Evolutionary conservation across 2,329 filamentous ascomycete genomes (phyloP), one percentile per base, ranked within the genome.

Genomic region (Exophiala oligosperma): DNA sequence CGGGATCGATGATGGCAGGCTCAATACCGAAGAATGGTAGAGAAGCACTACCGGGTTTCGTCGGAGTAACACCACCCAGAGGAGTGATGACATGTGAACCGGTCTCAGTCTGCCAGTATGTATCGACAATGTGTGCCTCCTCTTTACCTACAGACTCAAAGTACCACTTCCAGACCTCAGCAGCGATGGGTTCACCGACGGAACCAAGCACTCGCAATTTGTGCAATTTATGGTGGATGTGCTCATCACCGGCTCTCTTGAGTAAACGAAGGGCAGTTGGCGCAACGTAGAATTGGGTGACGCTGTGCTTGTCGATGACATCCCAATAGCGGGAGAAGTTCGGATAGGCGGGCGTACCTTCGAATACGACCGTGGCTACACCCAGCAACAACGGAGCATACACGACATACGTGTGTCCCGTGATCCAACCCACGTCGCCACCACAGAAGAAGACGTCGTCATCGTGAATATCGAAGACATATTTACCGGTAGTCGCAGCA

Each of bases 91-190:
- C 92, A 76, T 99, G 87, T 63, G 91, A 97, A 56, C 94, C 94
- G 1, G 94, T 99, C 81, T 99, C 94, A 53, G 94, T 99, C 84
- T 99, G 94, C 94, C 94, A 99, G 84, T 99, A 99, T 54, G 94
- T 99, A 74, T 99, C 94, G 55, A 97, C 88, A 74, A 99, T 82
- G 71, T 99, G 94, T 49, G 91, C 89, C 75, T 96, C 88, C 76
- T 93, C 88, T 82, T 92, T 95, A 71, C 94, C 94, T 53, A 99
- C 92, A 67, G 89, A 84, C 76, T 97, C 92, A 73, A 92, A 93
- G 79, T 97, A 99, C 94, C 94, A 99, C 79, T 97, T 97, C 94
- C 94, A 99, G 59, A 99, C 90, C 76, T 99, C 94, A 23, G 93
- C 91, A 17, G 94, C 93, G 69, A 99, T 99, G 40, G 94, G 94